A percentile compares a stretch with the other conserved stretches of the same genome.
Conservation (phyloP, 208 protist species). For the Crithidia sp. region DNA sequence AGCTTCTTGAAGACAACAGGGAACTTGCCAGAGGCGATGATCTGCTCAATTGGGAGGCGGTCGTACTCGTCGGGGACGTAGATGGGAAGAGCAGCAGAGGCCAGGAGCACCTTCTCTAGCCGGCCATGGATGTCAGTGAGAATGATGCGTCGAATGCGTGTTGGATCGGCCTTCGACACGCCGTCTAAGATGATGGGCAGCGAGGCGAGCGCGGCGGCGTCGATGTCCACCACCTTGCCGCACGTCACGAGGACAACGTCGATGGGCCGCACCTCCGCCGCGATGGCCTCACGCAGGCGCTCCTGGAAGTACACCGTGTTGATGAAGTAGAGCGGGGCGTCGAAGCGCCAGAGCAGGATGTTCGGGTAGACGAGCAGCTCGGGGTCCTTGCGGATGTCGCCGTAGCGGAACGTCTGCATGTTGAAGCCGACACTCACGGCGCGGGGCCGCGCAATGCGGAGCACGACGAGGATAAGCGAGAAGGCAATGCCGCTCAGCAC, state of each 20-base stretch:
- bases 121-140: slow-evolving; percentile 55
- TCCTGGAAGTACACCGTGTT: slow-evolving; percentile 60
- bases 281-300: slow-evolving; percentile 38
- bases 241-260: slow-evolving; percentile 60
- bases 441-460: slow-evolving; percentile 60
- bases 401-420: slow-evolving; percentile 53
- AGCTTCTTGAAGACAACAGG: slow-evolving; percentile 55
- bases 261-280: slow-evolving; percentile 51
- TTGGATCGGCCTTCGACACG: slow-evolving; percentile 25
- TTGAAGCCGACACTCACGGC: slow-evolving; percentile 63
- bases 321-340: slow-evolving; percentile 65
- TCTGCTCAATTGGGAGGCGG: slow-evolving; percentile 36
- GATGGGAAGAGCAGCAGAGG: slow-evolving; percentile 44
- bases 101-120: slow-evolving; percentile 54
- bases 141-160: slow-evolving; percentile 43
- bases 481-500: slow-evolving; percentile 58
- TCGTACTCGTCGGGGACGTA: slow-evolving; percentile 61
- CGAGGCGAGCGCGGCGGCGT: slow-evolving; percentile 42
- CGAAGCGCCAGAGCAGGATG: slow-evolving; percentile 67
- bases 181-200: slow-evolving; percentile 39
- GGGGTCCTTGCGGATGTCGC: slow-evolving; percentile 55
- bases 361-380: slow-evolving; percentile 72
- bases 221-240: slow-evolving; percentile 59
- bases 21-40: slow-evolving; percentile 42
- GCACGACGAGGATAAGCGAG: slow-evolving; percentile 58